Base-by-base conservation (phyloP, 176 grass and related monocot species). In the Otatea glauca region DNA sequence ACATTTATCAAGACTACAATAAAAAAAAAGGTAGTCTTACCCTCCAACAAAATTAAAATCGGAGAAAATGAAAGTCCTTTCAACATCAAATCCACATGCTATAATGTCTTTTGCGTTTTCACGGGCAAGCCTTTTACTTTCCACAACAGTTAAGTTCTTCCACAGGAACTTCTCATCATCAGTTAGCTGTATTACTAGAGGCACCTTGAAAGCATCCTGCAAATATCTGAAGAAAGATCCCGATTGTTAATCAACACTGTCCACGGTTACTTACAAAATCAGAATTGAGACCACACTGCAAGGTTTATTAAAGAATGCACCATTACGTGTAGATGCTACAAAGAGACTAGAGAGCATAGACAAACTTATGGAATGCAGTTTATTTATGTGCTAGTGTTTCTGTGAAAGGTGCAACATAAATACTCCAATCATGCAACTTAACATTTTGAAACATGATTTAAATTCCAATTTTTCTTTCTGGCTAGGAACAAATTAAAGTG, bases 91-190 rank as follows among this genome's bases (percentile, higher is more conserved):
- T 53, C 93, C 93, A 62, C 96, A 98, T 35, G 96, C 96, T 84
- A 98, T 98, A 70, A 98, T 95, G 79, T 98, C 96, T 82, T 98
- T 98, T 21, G 93, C 93, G 87, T 98, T 98, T 87, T 98, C 91
- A 78, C 91, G 91, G 27, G 93, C 93, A 76, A 98, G 93, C 86
- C 96, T 95, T 90, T 91, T 82, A 75, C 45, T 90, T 81, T 98
- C 96, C 84, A 92, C 88, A 41, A 94, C 66, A 27, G 93, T 89
- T 51, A 98, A 78, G 63, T 93, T 88, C 75, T 98, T 98, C 93
- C 93, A 98, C 65, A 94, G 67, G 65, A 83, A 95, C 81, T 98
- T 98, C 77, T 98, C 93, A 16, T 98, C 93, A 9, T 95, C 96
- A 74, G 96, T 98, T 69, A 98, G 89, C 44, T 98, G 96, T 88